Evolutionary conservation across 805 yeast genomes (phyloP).

Genomic region (Candida arabinofermentans): DNA sequence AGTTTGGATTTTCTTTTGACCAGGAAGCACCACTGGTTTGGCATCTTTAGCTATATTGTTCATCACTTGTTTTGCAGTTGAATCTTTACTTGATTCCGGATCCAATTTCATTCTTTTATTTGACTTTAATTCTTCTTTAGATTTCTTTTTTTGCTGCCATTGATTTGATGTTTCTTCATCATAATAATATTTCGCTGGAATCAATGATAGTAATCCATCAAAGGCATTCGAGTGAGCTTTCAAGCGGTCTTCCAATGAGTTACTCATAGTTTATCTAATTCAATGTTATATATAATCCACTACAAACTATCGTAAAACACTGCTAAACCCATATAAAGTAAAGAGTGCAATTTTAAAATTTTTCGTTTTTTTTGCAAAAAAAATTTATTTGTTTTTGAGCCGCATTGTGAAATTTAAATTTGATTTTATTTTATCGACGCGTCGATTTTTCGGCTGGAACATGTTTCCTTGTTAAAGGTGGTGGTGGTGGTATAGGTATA

Average conservation of each 20-base stretch:
- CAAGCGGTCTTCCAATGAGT: constrained; percentile 65
- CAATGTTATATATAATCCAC: too few species aligned
- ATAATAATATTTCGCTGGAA: constrained; percentile 91
- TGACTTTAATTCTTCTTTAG: constrained; percentile 56
- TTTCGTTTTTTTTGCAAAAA: too few species aligned
- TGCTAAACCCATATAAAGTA: too few species aligned
- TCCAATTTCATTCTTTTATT: constrained; percentile 72
- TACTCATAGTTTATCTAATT: constrained; percentile 6
- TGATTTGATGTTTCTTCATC: constrained; percentile 87
- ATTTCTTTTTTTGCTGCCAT: constrained; percentile 82
- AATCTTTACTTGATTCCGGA: constrained; percentile 48
- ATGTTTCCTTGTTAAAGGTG: too few species aligned
- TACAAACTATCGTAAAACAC: background rate
- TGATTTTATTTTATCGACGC: too few species aligned
- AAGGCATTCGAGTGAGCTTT: constrained; percentile 78
- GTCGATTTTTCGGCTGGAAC: too few species aligned
- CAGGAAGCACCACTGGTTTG: constrained; percentile 39
- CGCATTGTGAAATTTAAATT: too few species aligned
- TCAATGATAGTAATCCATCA: constrained; percentile 82
- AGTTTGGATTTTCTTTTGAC: constrained; percentile 16
- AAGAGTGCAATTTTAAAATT: too few species aligned
- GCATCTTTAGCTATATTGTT: constrained; percentile 53
- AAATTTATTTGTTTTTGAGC: too few species aligned
- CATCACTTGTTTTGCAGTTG: constrained; percentile 59
- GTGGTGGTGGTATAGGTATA: background rate